These are phyloP conservation scores for Blastocystis sp. DNA, from an alignment of 352 stramenopile species.

Conservation along the genomic window DNA sequence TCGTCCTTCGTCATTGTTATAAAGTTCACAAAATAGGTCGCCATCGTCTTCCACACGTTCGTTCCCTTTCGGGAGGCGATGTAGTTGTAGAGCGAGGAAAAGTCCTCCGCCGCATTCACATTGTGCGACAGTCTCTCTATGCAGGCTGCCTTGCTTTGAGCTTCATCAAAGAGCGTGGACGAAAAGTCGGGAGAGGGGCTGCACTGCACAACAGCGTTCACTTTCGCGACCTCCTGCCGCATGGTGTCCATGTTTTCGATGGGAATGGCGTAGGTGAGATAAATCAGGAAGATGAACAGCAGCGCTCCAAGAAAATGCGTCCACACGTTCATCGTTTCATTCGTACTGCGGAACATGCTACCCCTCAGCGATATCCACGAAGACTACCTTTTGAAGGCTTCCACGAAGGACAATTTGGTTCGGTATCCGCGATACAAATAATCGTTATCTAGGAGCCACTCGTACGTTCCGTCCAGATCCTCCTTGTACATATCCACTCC, in stretches of 20 bases:
- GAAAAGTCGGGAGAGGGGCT: not conserved
- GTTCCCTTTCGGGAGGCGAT: not conserved
- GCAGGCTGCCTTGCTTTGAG: slow-evolving; percentile 52
- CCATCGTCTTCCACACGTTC: slow-evolving; percentile 22
- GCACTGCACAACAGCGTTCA: slow-evolving; percentile 19
- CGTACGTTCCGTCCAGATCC: slow-evolving; percentile 60
- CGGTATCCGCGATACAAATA: slow-evolving; percentile 65
- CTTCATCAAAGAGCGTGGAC: slow-evolving; percentile 26
- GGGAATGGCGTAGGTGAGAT: slow-evolving; percentile 61
- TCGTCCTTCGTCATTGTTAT: not conserved
- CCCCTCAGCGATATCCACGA: not conserved
- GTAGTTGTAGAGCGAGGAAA: slow-evolving; percentile 55
- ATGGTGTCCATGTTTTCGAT: slow-evolving; percentile 63
- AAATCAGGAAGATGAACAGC: slow-evolving; percentile 68
- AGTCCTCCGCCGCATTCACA: slow-evolving; percentile 48
- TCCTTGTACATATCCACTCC: slow-evolving; percentile 68
- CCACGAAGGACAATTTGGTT: slow-evolving; percentile 49
- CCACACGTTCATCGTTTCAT: slow-evolving; percentile 69
- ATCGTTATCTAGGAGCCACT: slow-evolving; percentile 62
- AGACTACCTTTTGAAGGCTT: slow-evolving; percentile 58
- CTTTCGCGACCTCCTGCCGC: slow-evolving; percentile 5
- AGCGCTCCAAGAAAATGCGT: slow-evolving; percentile 44
- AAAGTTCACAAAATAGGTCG: slow-evolving; percentile 37
- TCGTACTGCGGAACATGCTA: slow-evolving; percentile 58
- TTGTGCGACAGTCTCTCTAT: slow-evolving; percentile 12